Evolutionary conservation across 179 eudicot genomes (phyloP), one percentile per base, ranked within the genome.

Genomic region (Silene coronaria): DNA sequence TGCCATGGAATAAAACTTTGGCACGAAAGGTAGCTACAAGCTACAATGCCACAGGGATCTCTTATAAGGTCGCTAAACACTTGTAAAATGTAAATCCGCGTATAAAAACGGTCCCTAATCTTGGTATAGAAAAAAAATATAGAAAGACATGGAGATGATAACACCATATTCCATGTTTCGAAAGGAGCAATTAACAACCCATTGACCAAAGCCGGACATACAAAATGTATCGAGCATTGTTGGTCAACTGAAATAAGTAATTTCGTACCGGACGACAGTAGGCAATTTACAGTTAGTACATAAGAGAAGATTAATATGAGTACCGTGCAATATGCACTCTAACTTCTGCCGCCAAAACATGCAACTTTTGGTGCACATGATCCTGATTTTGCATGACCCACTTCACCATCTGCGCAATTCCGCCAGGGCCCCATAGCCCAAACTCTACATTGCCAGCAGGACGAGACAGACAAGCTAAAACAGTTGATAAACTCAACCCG

Each of bases 401-500:
- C 75, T 84, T 73, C 82, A 80, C 73, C 97, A 89, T 89, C 75
- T 87, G 97, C 17, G 83, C 79, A 74, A 87, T 72, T 75, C 96
- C 96, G 73, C 61, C 74, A 26, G 89, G 91, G 59, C 36, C 81
- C 89, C 89, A 84, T 72, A 66, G 32, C 75, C 82, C 79, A 76
- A 36, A 64, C 38, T 79, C 70, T 64, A 66, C 67, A 70, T 72
- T 61, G 10, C 74, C 26, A 23, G 80, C 67, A 71, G 82, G 76
- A 70, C 58, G 14, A 6, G 87, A 83, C 28, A 67, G 38, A 60
- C n/a, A 28, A 38, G 23, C 64, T 28, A 81, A 73, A 74, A 74
- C 45, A 48, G 85, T 76, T 16, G 91, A 85, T 60, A 92, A 84
- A 79, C 83, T 80, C 76, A 85, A 80, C 78, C 84, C 85, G 26